Percentiles rank a stretch among this genome's conserved stretches.
phyloP scores from a whole-genome alignment of 2,329 filamentous ascomycete genomes.

The Aplosporella prunicola region DNA sequence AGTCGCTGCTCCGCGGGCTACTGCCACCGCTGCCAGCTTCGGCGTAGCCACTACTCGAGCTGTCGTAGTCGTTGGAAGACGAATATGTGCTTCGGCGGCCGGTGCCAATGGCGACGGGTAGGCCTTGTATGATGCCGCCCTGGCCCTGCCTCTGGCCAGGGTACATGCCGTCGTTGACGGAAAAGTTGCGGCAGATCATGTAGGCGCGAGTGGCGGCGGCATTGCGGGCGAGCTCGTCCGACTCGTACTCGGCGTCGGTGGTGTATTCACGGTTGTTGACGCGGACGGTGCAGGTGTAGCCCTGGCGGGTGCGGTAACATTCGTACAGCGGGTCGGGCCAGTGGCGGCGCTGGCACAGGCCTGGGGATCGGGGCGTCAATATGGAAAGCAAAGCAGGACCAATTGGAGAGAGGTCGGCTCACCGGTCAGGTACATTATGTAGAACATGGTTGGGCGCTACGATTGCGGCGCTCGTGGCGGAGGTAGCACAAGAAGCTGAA shows the following conservation, averaged over 20 bases:
- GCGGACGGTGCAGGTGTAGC: slow-evolving; percentile 81
- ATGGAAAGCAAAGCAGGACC: slow-evolving; percentile 14
- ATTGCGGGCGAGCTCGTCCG: slow-evolving; percentile 75
- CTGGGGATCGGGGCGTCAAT: slow-evolving; percentile 37
- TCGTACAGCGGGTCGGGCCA: slow-evolving; percentile 90
- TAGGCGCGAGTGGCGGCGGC: slow-evolving; percentile 93
- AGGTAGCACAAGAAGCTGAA: slow-evolving; percentile 5
- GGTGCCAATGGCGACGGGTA: slow-evolving; percentile 55
- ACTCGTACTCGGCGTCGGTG: slow-evolving; percentile 76
- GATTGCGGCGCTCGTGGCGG: slow-evolving; percentile 11
- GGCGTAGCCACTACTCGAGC: slow-evolving; percentile 33
- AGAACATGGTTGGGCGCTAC: slow-evolving; percentile 29
- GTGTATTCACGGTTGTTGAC: slow-evolving; percentile 97
- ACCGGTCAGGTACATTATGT: slow-evolving; percentile 37
- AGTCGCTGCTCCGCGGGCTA: slow-evolving; percentile 42
- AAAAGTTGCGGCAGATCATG: slow-evolving; percentile 96
- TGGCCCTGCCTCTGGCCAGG: slow-evolving; percentile 47
- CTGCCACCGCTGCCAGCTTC: slow-evolving; percentile 41
- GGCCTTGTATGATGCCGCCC: slow-evolving; percentile 47
- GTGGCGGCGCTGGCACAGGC: slow-evolving; percentile 86
- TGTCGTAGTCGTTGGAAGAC: slow-evolving; percentile 40
- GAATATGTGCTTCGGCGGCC: slow-evolving; percentile 42
- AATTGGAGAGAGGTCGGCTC: too few species aligned
- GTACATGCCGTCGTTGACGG: slow-evolving; percentile 88
- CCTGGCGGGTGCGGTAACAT: slow-evolving; percentile 61